Evolutionary conservation across 345 rosid species (phyloP).

Genomic region (Triadica sebifera): DNA sequence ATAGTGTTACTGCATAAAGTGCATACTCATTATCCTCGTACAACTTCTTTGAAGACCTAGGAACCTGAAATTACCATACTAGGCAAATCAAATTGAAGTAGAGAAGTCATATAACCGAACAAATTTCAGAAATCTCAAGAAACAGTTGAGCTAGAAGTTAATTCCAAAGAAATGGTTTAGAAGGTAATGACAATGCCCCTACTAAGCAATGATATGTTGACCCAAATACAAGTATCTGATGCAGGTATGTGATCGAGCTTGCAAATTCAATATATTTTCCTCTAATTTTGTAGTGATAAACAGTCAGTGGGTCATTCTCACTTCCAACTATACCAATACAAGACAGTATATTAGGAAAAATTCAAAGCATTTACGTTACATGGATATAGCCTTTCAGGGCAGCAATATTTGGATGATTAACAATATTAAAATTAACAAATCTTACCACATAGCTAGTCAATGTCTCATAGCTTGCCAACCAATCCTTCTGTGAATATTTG

Average conservation of each 20-base stretch:
- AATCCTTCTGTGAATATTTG: slow-evolving; percentile 97
- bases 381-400: slow-evolving; percentile 6
- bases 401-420: background rate
- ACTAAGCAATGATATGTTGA: background rate
- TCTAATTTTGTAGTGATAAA: background rate
- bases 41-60: slow-evolving; percentile 90
- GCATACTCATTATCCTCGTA: slow-evolving; percentile 98
- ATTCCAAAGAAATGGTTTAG: slow-evolving; percentile 3
- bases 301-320: background rate
- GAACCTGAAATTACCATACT: slow-evolving; percentile 60
- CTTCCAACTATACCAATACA: background rate
- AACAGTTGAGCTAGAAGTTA: background rate
- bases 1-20: slow-evolving; percentile 81
- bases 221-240: background rate
- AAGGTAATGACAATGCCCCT: background rate
- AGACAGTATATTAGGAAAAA: background rate
- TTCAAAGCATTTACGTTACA: background rate
- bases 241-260: background rate
- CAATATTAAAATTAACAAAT: slow-evolving; percentile 12
- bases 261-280: background rate
- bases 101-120: background rate
- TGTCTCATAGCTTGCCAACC: slow-evolving; percentile 91
- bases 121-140: slow-evolving; percentile 5
- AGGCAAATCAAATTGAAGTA: slow-evolving; percentile 1
- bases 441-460: slow-evolving; percentile 91